Base-by-base conservation (phyloP, 805 yeast species). In the Yarrowia deformans region DNA sequence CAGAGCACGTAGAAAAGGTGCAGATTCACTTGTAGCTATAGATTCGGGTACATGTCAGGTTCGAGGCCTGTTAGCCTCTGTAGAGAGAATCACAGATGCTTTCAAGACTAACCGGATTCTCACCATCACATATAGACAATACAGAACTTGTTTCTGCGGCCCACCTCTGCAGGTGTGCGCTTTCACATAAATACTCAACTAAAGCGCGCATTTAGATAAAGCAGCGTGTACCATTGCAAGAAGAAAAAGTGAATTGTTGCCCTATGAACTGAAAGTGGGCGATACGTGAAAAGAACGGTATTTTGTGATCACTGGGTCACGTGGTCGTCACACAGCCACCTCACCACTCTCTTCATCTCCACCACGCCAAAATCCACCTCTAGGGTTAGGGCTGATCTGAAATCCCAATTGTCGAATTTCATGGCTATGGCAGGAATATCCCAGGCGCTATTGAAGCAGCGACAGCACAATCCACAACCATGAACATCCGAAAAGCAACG, bases 401-500 rank as follows among this genome's bases (percentile, higher is more conserved):
- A 54, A 54, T 54, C 60, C 60, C 60, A 54, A 54, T 35, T 9
- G 39, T 37, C 18, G 60, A 39, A 54, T 54, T 37, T 37, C 60
- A 54, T 8, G 45, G 8, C 16, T 34, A 34, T 6, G 54, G 14
- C 23, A 13, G 10, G 12, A 35, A 2, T 23, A 23, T 23, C 29
- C 29, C 52, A 29, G 40, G 29, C 34, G 50, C 7, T 16, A 34
- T 34, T 37, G 13, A 18, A 37, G 23, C 32, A 39, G 45, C 60
- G 60, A 39, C 60, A 54, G n/a, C 58, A 54, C 43, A 9, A 52
- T 52, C 56, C 23, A 29, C 60, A 29, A 77, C 72, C 75, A 88
- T 94, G 74, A 90, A 92, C 14, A 91, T 94, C 70, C 86, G 99
- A 77, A 89, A 87, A 74, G 98, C 98, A 37, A 90, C 91, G 32